Evolutionary conservation across 2,329 filamentous ascomycete species (phyloP), one percentile per base, ranked within the genome.

Genomic region (Clonostachys chloroleuca): DNA sequence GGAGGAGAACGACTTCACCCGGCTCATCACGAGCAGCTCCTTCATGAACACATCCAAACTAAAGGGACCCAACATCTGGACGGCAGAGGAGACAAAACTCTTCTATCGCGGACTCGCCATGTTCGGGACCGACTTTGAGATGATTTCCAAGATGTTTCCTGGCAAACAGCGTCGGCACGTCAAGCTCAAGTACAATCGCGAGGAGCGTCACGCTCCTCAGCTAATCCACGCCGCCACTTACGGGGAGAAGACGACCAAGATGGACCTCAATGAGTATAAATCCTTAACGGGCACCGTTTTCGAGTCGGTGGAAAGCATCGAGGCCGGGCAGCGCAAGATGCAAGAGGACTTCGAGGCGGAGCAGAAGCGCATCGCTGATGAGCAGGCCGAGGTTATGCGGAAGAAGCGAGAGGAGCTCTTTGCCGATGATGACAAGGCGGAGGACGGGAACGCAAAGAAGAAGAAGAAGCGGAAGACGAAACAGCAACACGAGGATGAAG

Each of bases 51-150:
- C 70, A 20, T 72, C 84, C 59, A 84, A 87, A 60, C 68, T 82
- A 59, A 69, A 78, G 64, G 80, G 83, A 48, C 73, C 79, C 24
- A 82, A 86, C 54, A 73, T 78, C 34, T 95, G 89, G 89, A 81
- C 75, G 44, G 74, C 80, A n/a, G 77, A 80, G 12, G 80, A 84
- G 50, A 92, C 86, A 5, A 84, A 87, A 47, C 73, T 80, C 41
- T 94, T 94, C 67, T 94, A 91, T 70, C 78, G 84, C 30, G 84
- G 82, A 1, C 73, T 95, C 3, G 70, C 75, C 48, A 87, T 86
- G 75, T 92, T 90, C 59, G 89, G 89, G 47, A 92, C 87, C 2
- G 88, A 92, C 61, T 95, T 94, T 60, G 78, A 85, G 61, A 88
- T 89, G 67, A 91, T 95, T 56, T 78, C 80, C 49, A 80, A 81